Conservation (phyloP, 306 rosid genomes). For the Glycine latifolia region DNA sequence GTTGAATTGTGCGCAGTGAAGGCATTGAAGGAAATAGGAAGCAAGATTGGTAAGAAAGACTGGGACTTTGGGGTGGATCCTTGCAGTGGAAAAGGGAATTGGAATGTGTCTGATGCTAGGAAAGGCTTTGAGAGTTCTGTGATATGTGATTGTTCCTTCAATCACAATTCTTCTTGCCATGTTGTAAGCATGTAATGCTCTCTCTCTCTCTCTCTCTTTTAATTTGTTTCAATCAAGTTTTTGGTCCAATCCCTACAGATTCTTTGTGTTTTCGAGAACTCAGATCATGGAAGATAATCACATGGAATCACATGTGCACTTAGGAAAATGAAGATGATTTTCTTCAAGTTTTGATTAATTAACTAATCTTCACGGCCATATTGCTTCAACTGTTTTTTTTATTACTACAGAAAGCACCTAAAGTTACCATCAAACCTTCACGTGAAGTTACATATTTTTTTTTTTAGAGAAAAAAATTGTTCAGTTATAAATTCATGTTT, state of each 20-base stretch:
- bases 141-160: constrained; percentile 73
- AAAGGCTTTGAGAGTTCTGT: constrained; percentile 69
- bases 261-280: background rate
- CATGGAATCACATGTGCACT: constrained; percentile 45
- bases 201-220: background rate
- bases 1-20: constrained; percentile 60
- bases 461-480: background rate
- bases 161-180: constrained; percentile 72
- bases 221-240: background rate
- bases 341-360: constrained; percentile 11
- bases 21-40: constrained; percentile 74
- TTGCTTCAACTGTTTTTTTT: background rate
- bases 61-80: constrained; percentile 88
- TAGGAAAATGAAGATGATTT: background rate
- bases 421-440: constrained; percentile 38
- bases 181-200: constrained; percentile 72
- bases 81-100: constrained; percentile 74
- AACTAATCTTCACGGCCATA: constrained; percentile 20
- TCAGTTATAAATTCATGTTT: background rate
- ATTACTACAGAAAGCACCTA: constrained; percentile 1
- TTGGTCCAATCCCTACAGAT: background rate
- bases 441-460: background rate
- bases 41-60: constrained; percentile 79
- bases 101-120: constrained; percentile 56
- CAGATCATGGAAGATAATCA: constrained; percentile 30